A percentile compares a stretch with the other conserved stretches of the same genome.
Conservation (phyloP, 1,284 basidiomycete species). For the Amylostereum areolatum region DNA sequence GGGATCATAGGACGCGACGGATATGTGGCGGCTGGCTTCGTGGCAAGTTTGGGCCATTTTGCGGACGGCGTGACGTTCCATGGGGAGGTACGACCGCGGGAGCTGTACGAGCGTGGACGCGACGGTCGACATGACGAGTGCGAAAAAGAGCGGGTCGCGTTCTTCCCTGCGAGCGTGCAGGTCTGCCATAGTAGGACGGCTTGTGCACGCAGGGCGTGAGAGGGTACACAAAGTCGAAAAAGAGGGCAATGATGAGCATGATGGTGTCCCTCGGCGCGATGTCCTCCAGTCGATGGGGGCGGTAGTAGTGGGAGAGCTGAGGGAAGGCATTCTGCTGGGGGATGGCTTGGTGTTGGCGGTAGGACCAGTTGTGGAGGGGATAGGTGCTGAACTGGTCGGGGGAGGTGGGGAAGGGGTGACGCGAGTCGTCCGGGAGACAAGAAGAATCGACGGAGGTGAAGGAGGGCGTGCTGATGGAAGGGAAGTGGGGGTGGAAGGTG, state of each 20-base stretch:
- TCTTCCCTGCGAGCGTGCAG: conserved; percentile 72
- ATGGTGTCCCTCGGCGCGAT: conserved; percentile 74
- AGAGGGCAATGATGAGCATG: conserved; percentile 73
- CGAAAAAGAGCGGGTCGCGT: conserved; percentile 80
- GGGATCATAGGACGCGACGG: conserved; percentile 74
- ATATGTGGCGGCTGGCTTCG: conserved; percentile 75
- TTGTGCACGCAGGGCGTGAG: conserved; percentile 79
- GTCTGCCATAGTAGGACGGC: conserved; percentile 83
- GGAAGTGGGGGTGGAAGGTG: conserved; percentile 50
- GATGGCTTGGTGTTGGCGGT: conserved; percentile 54
- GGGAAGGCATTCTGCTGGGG: conserved; percentile 51
- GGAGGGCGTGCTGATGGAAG: conserved; percentile 34
- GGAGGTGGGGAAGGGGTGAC: conserved; percentile 34
- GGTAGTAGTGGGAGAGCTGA: conserved; percentile 66
- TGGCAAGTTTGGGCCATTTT: conserved; percentile 74
- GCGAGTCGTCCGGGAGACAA: conserved; percentile 13
- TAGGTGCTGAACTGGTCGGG: conserved; percentile 55
- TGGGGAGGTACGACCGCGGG: conserved; percentile 73
- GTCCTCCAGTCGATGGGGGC: conserved; percentile 65
- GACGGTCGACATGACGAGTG: conserved; percentile 79
- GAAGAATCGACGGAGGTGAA: conserved; percentile 27
- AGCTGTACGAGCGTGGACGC: conserved; percentile 81
- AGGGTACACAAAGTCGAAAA: conserved; percentile 86
- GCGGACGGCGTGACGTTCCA: conserved; percentile 71
- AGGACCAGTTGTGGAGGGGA: conserved; percentile 65